phyloP scores from a whole-genome alignment of 352 stramenopile species.

The Phytophthora pini region DNA sequence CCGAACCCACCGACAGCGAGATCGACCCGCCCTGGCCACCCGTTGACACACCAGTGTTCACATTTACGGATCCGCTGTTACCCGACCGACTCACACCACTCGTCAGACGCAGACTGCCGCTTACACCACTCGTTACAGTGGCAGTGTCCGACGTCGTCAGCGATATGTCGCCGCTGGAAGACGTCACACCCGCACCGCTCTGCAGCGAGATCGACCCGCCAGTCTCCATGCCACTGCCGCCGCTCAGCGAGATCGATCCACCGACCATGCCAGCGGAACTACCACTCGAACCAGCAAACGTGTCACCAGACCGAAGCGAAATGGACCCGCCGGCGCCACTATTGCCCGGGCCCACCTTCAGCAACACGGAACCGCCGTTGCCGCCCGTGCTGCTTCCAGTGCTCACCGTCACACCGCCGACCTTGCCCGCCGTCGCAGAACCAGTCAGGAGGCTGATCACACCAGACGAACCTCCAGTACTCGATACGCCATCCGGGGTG shows the following conservation, averaged over 20 bases:
- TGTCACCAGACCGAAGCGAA: constrained; percentile 19
- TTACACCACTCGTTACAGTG: constrained; percentile 17
- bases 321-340: constrained; percentile 25
- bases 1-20: constrained; percentile 14
- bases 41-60: constrained; percentile 10
- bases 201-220: constrained; percentile 30
- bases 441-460: no score
- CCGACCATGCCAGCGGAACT: neutral
- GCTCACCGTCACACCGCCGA: no score
- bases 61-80: constrained; percentile 21
- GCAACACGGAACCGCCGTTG: constrained; percentile 30
- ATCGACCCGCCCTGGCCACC: constrained; percentile 22
- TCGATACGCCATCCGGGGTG: no score
- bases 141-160: constrained; percentile 26
- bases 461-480: no score
- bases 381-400: constrained; percentile 18
- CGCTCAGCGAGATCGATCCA: constrained; percentile 12
- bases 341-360: constrained; percentile 21
- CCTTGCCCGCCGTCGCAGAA: no score
- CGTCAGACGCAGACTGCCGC: constrained; percentile 22
- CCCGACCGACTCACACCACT: constrained; percentile 24
- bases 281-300: neutral
- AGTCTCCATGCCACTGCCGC: constrained; percentile 19
- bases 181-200: constrained; percentile 14
- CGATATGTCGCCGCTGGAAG: constrained; percentile 28